phyloP scores from a whole-genome alignment of 2,329 filamentous ascomycete genomes.

The Cercospora brassicicola region DNA sequence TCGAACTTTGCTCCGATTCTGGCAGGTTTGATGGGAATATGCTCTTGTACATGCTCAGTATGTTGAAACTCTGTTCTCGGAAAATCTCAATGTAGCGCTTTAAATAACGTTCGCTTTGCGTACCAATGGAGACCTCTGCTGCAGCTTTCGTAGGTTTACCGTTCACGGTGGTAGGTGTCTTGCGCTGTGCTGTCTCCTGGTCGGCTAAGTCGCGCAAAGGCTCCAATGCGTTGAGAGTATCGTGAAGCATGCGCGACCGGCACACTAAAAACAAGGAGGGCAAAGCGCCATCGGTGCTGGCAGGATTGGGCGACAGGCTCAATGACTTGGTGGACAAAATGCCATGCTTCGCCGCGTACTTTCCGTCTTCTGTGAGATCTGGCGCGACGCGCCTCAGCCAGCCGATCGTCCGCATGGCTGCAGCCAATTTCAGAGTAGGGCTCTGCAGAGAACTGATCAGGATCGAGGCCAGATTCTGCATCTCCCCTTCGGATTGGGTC shows the following conservation, averaged over 20 bases:
- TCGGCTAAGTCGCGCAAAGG: constrained; percentile 87
- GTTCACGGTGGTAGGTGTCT: constrained; percentile 24
- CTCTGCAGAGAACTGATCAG: constrained; percentile 75
- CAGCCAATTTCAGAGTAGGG: constrained; percentile 80
- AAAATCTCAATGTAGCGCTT: constrained; percentile 98
- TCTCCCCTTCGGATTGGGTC: constrained; percentile 77
- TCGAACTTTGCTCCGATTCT: constrained; percentile 20
- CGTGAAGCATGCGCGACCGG: constrained; percentile 73
- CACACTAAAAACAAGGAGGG: constrained; percentile 86
- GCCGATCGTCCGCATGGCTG: constrained; percentile 84
- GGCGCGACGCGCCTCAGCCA: constrained; percentile 87
- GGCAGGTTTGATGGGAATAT: constrained; percentile 69
- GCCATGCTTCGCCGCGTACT: constrained; percentile 22
- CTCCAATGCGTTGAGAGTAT: constrained; percentile 77
- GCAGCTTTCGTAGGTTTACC: constrained; percentile 45
- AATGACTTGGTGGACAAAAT: constrained; percentile 36
- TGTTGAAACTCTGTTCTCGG: constrained; percentile 93
- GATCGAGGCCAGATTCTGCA: constrained; percentile 83
- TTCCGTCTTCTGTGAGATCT: constrained; percentile 60
- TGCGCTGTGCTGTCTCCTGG: constrained; percentile 65
- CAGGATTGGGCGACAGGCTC: constrained; percentile 28
- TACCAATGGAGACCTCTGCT: constrained; percentile 57
- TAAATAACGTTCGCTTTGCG: constrained; percentile 90
- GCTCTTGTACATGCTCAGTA: constrained; percentile 89
- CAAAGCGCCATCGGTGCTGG: constrained; percentile 62